Evolutionary conservation across 1,139 yeast genomes (phyloP).

Genomic region (Meyerozyma smithsonii): DNA sequence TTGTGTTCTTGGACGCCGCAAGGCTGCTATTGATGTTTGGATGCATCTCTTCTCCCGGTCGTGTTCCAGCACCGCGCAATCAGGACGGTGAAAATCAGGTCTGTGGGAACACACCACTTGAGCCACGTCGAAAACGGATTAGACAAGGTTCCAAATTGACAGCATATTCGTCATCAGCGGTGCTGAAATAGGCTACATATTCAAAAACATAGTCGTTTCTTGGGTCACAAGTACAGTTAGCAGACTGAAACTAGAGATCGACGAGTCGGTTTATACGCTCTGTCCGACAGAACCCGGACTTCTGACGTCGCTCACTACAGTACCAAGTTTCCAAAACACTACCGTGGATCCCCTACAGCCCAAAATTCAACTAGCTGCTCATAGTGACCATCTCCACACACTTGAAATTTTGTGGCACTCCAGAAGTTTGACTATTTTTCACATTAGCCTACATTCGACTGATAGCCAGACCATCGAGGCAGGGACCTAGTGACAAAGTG

Average conservation of each 20-base stretch:
- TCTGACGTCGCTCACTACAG: background rate
- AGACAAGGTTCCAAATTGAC: background rate
- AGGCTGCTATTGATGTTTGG: background rate
- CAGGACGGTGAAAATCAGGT: conserved; percentile 1
- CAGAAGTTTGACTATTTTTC: no score
- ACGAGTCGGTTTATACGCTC: background rate
- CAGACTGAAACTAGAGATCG: background rate
- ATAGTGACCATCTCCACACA: no score
- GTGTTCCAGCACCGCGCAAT: conserved; percentile 3
- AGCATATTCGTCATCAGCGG: background rate
- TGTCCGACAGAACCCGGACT: background rate
- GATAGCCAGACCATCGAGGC: no score
- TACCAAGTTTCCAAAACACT: background rate
- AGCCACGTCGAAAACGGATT: background rate
- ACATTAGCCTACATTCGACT: no score
- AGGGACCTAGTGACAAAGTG: no score
- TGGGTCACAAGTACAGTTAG: background rate
- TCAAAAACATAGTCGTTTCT: background rate
- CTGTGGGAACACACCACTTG: conserved; percentile 4
- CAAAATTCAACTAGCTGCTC: no score
- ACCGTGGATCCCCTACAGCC: background rate
- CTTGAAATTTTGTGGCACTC: no score
- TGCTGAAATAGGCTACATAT: background rate
- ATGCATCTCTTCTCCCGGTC: conserved; percentile 2
- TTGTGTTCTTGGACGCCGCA: no score